Evolutionary conservation across 108 stramenopile species (phyloP), one percentile per base, ranked within the genome.

Genomic region (Cyclotella atomus): DNA sequence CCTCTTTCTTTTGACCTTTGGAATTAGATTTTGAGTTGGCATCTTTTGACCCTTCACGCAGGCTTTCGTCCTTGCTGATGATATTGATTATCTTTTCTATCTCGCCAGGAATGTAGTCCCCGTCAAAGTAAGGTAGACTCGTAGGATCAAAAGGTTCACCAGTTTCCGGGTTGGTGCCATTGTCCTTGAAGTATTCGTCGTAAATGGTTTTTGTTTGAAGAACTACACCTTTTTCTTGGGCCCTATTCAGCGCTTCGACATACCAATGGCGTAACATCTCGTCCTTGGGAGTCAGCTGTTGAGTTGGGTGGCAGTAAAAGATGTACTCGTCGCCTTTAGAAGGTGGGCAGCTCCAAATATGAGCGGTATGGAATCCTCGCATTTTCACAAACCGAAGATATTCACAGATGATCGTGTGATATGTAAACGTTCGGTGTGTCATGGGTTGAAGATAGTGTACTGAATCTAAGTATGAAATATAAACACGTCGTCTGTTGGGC

Each of bases 281-380:
- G 62, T 95, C 96, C 65, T 83, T 85, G 3, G 97, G 96, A 25
- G 89, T 89, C 60, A 86, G 57, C 73, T 95, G 93, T 19, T 88
- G 59, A 12, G 80, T 56, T 10, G 97, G 97, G 71, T 97, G 95
- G 46, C 89, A 81, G 75, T 95, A 81, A 61, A 97, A 92, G 52
- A 99, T 97, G 76, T 98, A 98, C 56, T 96, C 98, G 70, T 99
- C 98, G 12, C 97, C 98, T 55, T 95, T 94, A 16, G 90, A 76
- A 9, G 97, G 98, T 21, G 98, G 98, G 56, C 98, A 99, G 63
- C 95, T 96, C 98, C 98, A 99, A 44, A 99, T 97, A 68, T 97
- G 96, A 19, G 97, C 97, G 3, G 96, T 98, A 76, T 96, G 96
- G 72, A 98, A 98, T 29, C 98, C 98, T 6, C 97, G 86, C n/a